phyloP scores from a whole-genome alignment of 257 asterid species.

The Plectranthus barbatus region DNA sequence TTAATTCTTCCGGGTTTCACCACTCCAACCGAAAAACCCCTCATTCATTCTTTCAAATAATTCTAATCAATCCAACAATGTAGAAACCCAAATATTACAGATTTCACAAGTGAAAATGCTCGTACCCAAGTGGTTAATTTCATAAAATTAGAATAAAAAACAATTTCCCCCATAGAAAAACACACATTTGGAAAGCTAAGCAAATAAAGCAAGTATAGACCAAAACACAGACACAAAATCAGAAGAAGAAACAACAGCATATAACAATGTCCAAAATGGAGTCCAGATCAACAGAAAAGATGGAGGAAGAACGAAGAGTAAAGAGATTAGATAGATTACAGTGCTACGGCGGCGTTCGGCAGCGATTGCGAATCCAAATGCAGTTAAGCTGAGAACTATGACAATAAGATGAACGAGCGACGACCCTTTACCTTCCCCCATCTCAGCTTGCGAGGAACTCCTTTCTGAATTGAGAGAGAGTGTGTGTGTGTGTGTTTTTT shows the following conservation, averaged over 20 bases:
- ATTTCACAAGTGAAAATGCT: neutral
- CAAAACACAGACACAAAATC: neutral
- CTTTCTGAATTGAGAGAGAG: no score
- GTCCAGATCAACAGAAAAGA: neutral
- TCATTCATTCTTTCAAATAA: neutral
- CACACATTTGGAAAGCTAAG: neutral
- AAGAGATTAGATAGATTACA: slow-evolving; percentile 24
- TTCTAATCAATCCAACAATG: neutral
- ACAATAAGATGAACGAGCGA: slow-evolving; percentile 78
- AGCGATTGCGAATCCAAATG: slow-evolving; percentile 88
- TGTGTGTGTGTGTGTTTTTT: no score
- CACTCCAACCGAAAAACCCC: neutral
- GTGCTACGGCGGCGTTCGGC: slow-evolving; percentile 92
- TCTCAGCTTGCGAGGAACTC: neutral
- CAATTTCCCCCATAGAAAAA: neutral
- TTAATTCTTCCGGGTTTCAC: neutral
- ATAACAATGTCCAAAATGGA: slow-evolving; percentile 6
- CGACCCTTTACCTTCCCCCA: slow-evolving; percentile 62
- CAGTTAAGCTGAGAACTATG: slow-evolving; percentile 61
- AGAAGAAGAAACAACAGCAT: neutral
- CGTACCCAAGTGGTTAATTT: neutral
- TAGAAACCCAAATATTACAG: neutral
- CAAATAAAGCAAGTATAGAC: neutral
- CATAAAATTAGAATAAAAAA: neutral
- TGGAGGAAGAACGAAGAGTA: neutral